Base-by-base conservation (phyloP, 116 monocot species). In the Dioscorea cayenensis region DNA sequence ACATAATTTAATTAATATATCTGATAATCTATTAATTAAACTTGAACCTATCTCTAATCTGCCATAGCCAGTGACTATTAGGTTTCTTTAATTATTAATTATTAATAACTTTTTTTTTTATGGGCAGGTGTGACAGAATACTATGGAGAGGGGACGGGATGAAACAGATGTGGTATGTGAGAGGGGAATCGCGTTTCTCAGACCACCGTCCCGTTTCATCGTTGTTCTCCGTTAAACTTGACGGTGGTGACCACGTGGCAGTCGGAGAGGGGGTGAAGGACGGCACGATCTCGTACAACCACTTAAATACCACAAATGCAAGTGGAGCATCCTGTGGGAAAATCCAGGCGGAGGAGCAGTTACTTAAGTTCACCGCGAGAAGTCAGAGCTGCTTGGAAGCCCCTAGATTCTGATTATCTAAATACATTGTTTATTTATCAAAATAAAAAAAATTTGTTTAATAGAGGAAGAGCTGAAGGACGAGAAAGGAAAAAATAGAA, bases 181-280 rank as follows among this genome's bases (percentile, higher is more conserved):
- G 91, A 51, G 88, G 88, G 19, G 91, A 92, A 66, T 85, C 88
- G 10, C 82, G 74, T 14, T 88, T 92, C 78, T 92, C 91, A 20
- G 91, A 92, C 72, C 91, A 92, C 77, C 63, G 91, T 14, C 91
- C 91, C 0, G 91, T 92, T 36, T 75, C 78, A 79, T 81, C 85
- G 66, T 71, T 92, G 72, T 92, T 92, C 81, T 74, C 81, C 17
- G 78, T 84, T 21, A 70, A 58, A 5, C 55, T 84, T 19, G 69
- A 64, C 49, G 51, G 49, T 59, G 12, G 64, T 32, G 55, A 13
- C 14, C 14, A 27, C 10, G 32, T 22, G 22, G 8, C 38, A 14
- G 6, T 10, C 0, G 16, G 25, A 14, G 59, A 5, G 17, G 2
- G 19, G 38, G 28, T 64, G 52, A 71, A 49, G 43, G 69, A 64